These are phyloP conservation scores for Ogataea pilisensis DNA, from an alignment of 805 yeast genomes.

Conservation along the genomic window DNA sequence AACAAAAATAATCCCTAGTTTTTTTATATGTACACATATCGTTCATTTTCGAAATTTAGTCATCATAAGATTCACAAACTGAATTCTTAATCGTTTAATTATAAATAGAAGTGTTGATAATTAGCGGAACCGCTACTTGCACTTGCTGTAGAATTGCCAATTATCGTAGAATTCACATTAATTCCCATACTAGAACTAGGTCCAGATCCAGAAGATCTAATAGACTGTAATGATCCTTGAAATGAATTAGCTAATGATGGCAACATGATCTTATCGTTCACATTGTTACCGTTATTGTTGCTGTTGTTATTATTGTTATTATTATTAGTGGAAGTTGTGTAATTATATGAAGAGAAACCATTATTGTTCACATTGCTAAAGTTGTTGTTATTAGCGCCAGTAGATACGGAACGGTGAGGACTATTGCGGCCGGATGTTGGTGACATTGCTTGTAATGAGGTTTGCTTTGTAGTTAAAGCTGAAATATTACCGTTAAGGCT, in stretches of 20 bases:
- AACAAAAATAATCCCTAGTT: too few relatives aligned
- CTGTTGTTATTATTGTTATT: not conserved
- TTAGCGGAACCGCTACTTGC: constrained; percentile 7
- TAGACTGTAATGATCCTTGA: constrained; percentile 23
- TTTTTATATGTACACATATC: too few relatives aligned
- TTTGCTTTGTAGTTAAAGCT: not conserved
- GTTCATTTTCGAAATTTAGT: too few relatives aligned
- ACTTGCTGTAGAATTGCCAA: constrained; percentile 1
- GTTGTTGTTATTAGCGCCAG: constrained; percentile 1
- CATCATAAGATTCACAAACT: too few relatives aligned
- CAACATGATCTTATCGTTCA: constrained; percentile 18
- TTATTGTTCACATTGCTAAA: not conserved
- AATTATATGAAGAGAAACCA: constrained; percentile 7
- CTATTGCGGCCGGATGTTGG: constrained; percentile 19
- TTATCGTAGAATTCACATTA: constrained; percentile 7
- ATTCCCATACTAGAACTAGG: constrained; percentile 9
- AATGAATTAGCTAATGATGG: constrained; percentile 23
- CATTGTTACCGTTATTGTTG: constrained; percentile 2
- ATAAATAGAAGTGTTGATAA: constrained; percentile 30
- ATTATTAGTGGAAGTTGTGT: constrained; percentile 7
- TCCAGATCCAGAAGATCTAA: constrained; percentile 7
- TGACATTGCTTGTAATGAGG: constrained; percentile 9
- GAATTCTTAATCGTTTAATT: constrained; percentile 6
- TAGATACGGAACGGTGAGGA: constrained; percentile 11
- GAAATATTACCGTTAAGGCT: constrained; percentile 1